Evolutionary conservation across 1,284 basidiomycete genomes (phyloP).

Genomic region (Inonotus hispidus): DNA sequence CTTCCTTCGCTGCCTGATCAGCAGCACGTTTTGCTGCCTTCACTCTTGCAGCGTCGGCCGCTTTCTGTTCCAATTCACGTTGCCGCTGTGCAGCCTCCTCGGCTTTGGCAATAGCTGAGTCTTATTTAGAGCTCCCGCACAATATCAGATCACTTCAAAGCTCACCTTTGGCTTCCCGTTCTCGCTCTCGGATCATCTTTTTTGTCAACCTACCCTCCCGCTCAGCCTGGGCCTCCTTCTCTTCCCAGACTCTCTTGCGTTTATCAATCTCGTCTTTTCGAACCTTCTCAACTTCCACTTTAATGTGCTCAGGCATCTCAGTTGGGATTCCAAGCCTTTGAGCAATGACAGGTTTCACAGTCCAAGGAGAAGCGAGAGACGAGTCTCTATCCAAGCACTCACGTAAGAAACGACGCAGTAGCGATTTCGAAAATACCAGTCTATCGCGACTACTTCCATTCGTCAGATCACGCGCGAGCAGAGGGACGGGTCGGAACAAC

Average conservation of each 20-base stretch:
- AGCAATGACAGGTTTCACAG: conserved; percentile 83
- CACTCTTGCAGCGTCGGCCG: conserved; percentile 22
- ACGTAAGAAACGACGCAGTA: conserved; percentile 91
- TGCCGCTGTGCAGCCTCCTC: conserved; percentile 53
- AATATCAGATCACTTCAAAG: conserved; percentile 2
- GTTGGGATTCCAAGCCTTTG: conserved; percentile 78
- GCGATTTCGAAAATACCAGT: conserved; percentile 92
- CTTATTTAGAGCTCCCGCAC: conserved; percentile 17
- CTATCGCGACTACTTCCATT: conserved; percentile 73
- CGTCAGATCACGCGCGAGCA: not conserved
- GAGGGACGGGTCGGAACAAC: conserved; percentile 23
- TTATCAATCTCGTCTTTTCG: conserved; percentile 88
- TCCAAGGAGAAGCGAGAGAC: conserved; percentile 91
- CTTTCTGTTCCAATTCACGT: conserved; percentile 58
- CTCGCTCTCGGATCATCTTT: conserved; percentile 74
- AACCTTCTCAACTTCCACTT: conserved; percentile 69
- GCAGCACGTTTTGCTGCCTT: conserved; percentile 45
- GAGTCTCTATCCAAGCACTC: conserved; percentile 91
- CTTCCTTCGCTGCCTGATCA: conserved; percentile 59
- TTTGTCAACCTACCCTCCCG: conserved; percentile 56
- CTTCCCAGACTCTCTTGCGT: conserved; percentile 83
- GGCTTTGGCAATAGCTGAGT: conserved; percentile 33
- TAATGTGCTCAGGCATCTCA: conserved; percentile 82
- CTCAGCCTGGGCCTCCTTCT: conserved; percentile 46
- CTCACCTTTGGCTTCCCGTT: conserved; percentile 68